Evolutionary conservation across 2,329 filamentous ascomycete genomes (phyloP), one percentile per base, ranked within the genome.

Genomic region (Diaporthe citriasiana): DNA sequence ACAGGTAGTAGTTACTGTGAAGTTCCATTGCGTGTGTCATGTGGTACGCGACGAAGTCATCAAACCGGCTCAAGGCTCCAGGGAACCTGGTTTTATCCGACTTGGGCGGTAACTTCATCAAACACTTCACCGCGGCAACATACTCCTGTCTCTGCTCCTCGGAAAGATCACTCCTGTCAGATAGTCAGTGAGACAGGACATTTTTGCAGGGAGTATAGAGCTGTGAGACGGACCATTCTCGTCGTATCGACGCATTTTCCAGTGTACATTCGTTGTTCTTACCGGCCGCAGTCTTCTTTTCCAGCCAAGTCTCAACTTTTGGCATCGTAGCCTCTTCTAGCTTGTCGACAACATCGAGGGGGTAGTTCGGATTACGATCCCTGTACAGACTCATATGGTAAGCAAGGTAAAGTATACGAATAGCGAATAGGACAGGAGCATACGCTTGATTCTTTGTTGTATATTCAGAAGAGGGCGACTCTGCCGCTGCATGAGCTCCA

Each of bases 31-130:
- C 76, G 51, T 77, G 78, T 9, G 78, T 81, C 76, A 82, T 80
- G 66, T 82, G 80, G 30, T 78, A 79, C n/a, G 79, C 80, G 9
- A 82, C 79, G 59, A 82, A 82, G 75, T 82, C 81, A 70, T 82
- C 81, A 56, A 76, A 82, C 17, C 78, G 77, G 66, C 74, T 80
- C 47, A 76, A 71, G 1, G 77, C 79, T 13, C 80, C 81, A 0
- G 81, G 79, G 35, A 79, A 78, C 40, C 75, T 56, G 38, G 74
- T 76, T 45, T 77, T 76, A 68, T 76, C 75, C 3, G 77, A 72
- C 57, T 77, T 74, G 59, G 78, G 65, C 5, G 80, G 79, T 22
- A 75, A 55, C 47, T 78, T 79, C 78, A 79, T 79, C n/a, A 81
- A 77, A 55, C 80, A 81, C 60, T 74, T 73, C 12, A 79, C 77